Evolutionary conservation across 345 rosid species (phyloP).

Genomic region (Aethionema arabicum): DNA sequence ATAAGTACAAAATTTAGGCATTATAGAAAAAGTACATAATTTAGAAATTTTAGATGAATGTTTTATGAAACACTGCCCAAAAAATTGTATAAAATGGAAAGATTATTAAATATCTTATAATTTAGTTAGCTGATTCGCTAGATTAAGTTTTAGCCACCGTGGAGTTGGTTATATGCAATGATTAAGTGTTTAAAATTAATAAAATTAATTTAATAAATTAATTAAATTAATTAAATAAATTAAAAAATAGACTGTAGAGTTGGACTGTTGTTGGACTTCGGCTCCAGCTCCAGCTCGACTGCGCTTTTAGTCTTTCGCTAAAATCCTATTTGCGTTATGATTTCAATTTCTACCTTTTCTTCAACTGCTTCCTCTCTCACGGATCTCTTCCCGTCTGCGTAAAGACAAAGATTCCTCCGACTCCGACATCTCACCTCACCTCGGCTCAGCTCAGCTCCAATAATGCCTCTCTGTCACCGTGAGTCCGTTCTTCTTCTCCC

Average conservation of each 20-base stretch:
- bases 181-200: conserved; percentile 16
- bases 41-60: no score
- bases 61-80: no score
- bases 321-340: neutral
- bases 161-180: no score
- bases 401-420: conserved; percentile 37
- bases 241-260: neutral
- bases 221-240: neutral
- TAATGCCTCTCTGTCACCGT: neutral
- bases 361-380: conserved; percentile 38
- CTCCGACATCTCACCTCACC: no score
- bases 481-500: conserved; percentile 1
- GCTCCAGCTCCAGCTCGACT: conserved; percentile 14
- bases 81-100: no score
- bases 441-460: neutral
- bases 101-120: no score
- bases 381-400: conserved; percentile 40
- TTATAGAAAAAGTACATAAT: no score
- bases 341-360: conserved; percentile 7
- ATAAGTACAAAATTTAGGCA: no score
- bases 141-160: no score
- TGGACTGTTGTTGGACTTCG: conserved; percentile 35
- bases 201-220: neutral
- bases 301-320: neutral
- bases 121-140: no score